phyloP scores from a whole-genome alignment of 306 rosid genomes.

The Cucurbita maxima region DNA sequence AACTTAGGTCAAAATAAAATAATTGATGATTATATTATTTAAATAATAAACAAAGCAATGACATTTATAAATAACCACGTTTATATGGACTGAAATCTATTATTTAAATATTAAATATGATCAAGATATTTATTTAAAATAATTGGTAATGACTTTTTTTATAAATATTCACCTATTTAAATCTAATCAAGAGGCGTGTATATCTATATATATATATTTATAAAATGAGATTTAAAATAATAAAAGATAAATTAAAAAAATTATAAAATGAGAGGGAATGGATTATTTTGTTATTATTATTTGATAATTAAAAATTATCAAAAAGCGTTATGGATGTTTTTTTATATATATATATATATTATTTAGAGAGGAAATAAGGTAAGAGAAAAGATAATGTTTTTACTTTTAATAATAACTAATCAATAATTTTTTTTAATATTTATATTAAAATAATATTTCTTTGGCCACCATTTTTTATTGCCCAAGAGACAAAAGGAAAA shows the following conservation, averaged over 20 bases:
- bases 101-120: conserved; percentile 19
- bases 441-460: conserved; percentile 18
- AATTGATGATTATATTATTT: conserved; percentile 16
- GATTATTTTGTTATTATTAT: conserved; percentile 17
- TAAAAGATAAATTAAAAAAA: conserved; percentile 18
- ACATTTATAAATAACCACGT: conserved; percentile 23
- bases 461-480: conserved; percentile 13
- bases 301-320: not conserved
- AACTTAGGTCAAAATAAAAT: conserved; percentile 34
- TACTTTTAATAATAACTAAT: not conserved
- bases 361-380: not conserved
- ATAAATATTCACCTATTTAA: too few species aligned
- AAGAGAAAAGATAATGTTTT: conserved; percentile 15
- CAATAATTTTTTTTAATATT: not conserved
- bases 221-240: not conserved
- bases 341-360: not conserved
- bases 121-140: conserved; percentile 1
- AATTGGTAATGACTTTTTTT: not conserved
- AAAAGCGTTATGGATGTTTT: not conserved
- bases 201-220: too few species aligned
- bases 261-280: conserved; percentile 8
- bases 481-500: conserved; percentile 12
- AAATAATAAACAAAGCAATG: not conserved
- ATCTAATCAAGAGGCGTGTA: too few species aligned
- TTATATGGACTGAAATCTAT: conserved; percentile 25